phyloP scores from a whole-genome alignment of 2,329 filamentous ascomycete genomes.

The Stachybotrys chartarum region DNA sequence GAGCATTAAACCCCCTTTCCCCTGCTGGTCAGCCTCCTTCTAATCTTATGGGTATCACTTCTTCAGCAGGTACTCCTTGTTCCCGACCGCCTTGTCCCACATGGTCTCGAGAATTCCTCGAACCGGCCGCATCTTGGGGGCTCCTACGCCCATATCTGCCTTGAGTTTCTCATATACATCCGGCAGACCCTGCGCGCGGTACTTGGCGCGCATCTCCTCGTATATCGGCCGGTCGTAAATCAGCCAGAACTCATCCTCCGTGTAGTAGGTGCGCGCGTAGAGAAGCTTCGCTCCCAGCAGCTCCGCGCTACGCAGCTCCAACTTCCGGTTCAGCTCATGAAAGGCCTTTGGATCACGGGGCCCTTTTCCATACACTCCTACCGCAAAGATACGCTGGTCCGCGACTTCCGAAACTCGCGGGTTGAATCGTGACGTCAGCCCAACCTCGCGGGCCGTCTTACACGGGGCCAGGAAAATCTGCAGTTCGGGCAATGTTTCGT shows the following conservation, averaged over 20 bases:
- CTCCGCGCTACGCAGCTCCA: slow-evolving; percentile 40
- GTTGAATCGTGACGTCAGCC: slow-evolving; percentile 24
- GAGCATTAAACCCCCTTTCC: not conserved
- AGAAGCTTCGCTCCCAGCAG: slow-evolving; percentile 48
- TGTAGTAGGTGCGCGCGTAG: slow-evolving; percentile 49
- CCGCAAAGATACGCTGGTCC: slow-evolving; percentile 31
- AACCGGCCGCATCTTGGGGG: slow-evolving; percentile 15
- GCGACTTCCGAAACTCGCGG: slow-evolving; percentile 19
- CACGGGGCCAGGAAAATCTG: slow-evolving; percentile 20
- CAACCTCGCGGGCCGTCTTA: slow-evolving; percentile 18
- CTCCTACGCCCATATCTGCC: slow-evolving; percentile 20
- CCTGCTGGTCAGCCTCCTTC: too few species aligned
- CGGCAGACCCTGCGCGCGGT: slow-evolving; percentile 38
- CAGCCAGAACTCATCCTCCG: slow-evolving; percentile 45
- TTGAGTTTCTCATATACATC: slow-evolving; percentile 46
- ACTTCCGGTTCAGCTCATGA: slow-evolving; percentile 36
- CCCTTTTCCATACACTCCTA: slow-evolving; percentile 36
- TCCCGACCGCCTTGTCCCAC: slow-evolving; percentile 19
- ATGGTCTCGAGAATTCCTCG: slow-evolving; percentile 19
- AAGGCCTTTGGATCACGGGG: slow-evolving; percentile 29
- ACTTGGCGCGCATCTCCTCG: slow-evolving; percentile 38
- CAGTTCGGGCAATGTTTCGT: slow-evolving; percentile 20
- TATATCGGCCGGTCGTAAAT: slow-evolving; percentile 44
- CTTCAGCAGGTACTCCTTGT: slow-evolving; percentile 20
- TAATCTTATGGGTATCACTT: slow-evolving; percentile 2